Conservation (phyloP, 2,329 filamentous ascomycete species). For the Stagonosporopsis chrysanthemi region DNA sequence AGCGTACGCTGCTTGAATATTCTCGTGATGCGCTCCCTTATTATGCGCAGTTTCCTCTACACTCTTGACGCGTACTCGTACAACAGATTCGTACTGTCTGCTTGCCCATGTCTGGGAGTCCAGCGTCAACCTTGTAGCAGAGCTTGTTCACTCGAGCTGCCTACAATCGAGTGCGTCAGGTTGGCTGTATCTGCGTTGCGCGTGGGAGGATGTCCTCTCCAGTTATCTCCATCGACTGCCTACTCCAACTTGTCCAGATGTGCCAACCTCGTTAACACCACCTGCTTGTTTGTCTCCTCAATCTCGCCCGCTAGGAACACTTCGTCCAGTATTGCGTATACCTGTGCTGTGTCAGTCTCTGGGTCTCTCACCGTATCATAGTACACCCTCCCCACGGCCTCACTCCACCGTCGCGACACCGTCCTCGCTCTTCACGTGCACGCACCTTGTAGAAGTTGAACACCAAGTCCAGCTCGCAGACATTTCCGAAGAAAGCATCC, state of each 20-base stretch:
- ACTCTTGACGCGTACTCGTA: neutral
- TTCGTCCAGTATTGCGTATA: slow-evolving; percentile 98
- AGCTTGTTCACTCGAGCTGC: neutral
- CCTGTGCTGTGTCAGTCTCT: slow-evolving; percentile 55
- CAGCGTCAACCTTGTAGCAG: neutral
- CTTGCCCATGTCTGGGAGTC: neutral
- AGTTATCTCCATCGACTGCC: neutral
- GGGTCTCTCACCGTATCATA: neutral
- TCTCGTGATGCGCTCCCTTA: neutral
- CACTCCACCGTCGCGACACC: neutral
- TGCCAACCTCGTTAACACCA: slow-evolving; percentile 90
- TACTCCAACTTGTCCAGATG: slow-evolving; percentile 96
- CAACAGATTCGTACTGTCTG: neutral
- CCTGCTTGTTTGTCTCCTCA: slow-evolving; percentile 98
- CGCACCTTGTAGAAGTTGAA: slow-evolving; percentile 75
- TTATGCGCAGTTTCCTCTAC: neutral
- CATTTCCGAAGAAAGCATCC: slow-evolving; percentile 98
- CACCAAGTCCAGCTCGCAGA: slow-evolving; percentile 93
- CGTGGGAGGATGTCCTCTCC: neutral
- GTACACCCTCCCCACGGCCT: neutral
- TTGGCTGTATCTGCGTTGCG: neutral
- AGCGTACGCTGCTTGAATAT: neutral
- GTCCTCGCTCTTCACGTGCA: neutral
- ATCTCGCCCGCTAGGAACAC: slow-evolving; percentile 98
- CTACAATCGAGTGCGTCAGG: neutral